These are phyloP conservation scores for Amanita molliuscula DNA, from an alignment of 768 basidiomycete species.

Conservation along the genomic window DNA sequence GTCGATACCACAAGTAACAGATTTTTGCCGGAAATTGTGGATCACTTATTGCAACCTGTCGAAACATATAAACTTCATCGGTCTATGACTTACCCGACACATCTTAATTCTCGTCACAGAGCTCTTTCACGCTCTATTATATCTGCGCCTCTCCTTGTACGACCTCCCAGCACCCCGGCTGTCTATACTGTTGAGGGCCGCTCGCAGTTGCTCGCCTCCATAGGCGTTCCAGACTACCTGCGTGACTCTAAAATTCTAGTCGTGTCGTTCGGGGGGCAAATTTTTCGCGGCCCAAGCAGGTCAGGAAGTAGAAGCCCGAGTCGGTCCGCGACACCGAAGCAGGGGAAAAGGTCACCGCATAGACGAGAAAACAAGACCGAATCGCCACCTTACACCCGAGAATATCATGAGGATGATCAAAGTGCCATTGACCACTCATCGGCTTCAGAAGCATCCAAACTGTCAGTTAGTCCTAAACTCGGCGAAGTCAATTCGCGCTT, in stretches of 20 bases:
- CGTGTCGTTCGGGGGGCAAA: constrained; percentile 76
- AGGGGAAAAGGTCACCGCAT: background rate
- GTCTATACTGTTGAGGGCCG: constrained; percentile 48
- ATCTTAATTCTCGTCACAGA: constrained; percentile 12
- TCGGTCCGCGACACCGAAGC: constrained; percentile 16
- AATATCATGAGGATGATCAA: background rate
- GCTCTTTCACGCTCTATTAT: constrained; percentile 26
- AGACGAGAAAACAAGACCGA: background rate
- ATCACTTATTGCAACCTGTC: constrained; percentile 25
- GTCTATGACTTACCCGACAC: constrained; percentile 26
- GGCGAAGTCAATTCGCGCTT: constrained; percentile 10
- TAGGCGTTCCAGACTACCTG: constrained; percentile 46
- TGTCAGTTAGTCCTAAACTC: background rate
- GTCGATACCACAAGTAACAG: constrained; percentile 36
- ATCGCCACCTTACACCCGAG: background rate
- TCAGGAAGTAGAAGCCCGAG: constrained; percentile 25
- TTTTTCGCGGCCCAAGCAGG: constrained; percentile 47
- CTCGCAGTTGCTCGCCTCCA: constrained; percentile 37
- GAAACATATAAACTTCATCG: constrained; percentile 25
- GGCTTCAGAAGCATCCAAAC: background rate
- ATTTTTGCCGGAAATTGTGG: constrained; percentile 36
- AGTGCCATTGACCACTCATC: background rate
- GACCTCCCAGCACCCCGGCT: constrained; percentile 32
- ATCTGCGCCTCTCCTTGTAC: constrained; percentile 60
- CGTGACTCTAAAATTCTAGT: constrained; percentile 56